Base-by-base conservation (phyloP, 2,329 filamentous ascomycete species). In the Cladosporium sp. region DNA sequence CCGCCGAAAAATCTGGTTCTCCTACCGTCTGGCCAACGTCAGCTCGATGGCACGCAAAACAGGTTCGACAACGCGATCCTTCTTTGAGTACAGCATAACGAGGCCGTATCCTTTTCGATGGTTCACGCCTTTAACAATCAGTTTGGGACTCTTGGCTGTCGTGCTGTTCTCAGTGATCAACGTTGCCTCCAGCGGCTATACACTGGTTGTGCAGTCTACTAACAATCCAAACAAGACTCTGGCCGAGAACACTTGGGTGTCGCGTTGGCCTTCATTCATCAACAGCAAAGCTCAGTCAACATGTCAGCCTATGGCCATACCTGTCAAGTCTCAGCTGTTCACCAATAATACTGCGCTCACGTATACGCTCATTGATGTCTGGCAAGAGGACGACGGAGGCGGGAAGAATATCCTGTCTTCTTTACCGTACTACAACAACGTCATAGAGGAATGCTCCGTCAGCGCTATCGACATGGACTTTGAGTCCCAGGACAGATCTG, bases 291-390 rank as follows among this genome's bases (percentile, higher is more conserved):
- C 58, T 32, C 37, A 46, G 32, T 51, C 55, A 10, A 52, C 43
- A 22, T 60, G 58, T 41, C 43, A 55, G 37, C 48, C 55, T 9
- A 43, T 40, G 13, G 43, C 49, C 13, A 37, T 60, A 3, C 37
- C 52, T 1, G 38, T 56, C 5, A 43, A 53, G 7, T 52, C 48
- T n/a, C 19, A 46, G 11, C 28, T 58, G n/a, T 54, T 57, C 41
- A 60, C 58, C 13, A 56, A 59, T 43, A 54, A 60, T 40, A 56
- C 50, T 4, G 56, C 49, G 2, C 43, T 60, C 10, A 55, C 40
- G 11, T 59, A 58, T 42, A 56, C 56, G 11, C 9, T 59, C 8
- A 57, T 50, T 3, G 50, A 52, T 33, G 31, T 59, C 8, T 54
- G 46, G 43, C 43, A 49, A 34, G 46, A 54, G 7, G 19, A 32